A percentile compares a stretch with the other conserved stretches of the same genome.
Evolutionary conservation across 163 green algal species (phyloP).

Genomic region (Scenedesmus sp.): DNA sequence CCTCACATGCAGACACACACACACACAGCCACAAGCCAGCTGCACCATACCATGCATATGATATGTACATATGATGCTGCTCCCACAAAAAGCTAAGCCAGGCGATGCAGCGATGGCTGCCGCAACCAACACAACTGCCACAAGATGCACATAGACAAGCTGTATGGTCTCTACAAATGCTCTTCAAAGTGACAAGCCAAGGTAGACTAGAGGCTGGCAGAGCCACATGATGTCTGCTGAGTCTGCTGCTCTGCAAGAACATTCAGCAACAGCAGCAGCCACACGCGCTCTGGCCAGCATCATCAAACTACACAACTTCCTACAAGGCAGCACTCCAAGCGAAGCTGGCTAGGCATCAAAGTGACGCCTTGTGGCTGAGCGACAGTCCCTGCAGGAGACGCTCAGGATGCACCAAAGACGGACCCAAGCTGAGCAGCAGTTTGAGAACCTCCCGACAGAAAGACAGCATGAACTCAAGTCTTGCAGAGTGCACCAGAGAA

Average conservation of each 20-base stretch:
- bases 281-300: background rate
- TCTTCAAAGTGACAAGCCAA: background rate
- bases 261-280: background rate
- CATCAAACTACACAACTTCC: background rate
- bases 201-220: background rate
- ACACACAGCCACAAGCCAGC: background rate
- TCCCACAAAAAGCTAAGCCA: too few relatives aligned
- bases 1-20: background rate
- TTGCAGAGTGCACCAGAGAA: background rate
- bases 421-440: too few relatives aligned
- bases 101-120: background rate
- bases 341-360: background rate
- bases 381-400: too few relatives aligned
- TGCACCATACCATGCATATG: background rate
- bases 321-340: background rate
- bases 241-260: background rate
- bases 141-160: background rate
- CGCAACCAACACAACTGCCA: background rate
- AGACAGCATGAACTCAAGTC: background rate
- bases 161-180: background rate
- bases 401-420: background rate
- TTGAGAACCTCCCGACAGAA: background rate
- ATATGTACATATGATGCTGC: background rate
- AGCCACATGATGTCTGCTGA: background rate
- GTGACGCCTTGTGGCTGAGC: too few relatives aligned